phyloP scores from a whole-genome alignment of 805 yeast species.

The Saccharomyces kudriavzevii region DNA sequence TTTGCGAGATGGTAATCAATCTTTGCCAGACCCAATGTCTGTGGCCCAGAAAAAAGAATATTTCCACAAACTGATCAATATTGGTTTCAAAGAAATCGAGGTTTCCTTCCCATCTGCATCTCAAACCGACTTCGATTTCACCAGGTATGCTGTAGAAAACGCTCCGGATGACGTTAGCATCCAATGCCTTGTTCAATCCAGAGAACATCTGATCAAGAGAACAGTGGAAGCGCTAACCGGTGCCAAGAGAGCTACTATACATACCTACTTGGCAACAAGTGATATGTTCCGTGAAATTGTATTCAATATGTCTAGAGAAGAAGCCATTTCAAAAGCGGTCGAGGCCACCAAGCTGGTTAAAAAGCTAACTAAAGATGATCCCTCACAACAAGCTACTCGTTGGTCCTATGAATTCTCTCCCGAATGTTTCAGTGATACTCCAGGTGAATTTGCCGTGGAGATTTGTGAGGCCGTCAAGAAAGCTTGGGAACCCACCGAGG shows the following conservation, averaged over 20 bases:
- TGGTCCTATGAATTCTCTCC: slow-evolving; percentile 80
- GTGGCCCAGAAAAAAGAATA: slow-evolving; percentile 66
- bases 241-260: slow-evolving; percentile 69
- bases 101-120: slow-evolving; percentile 79
- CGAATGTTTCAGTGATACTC: slow-evolving; percentile 68
- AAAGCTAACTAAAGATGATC: slow-evolving; percentile 61
- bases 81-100: slow-evolving; percentile 78
- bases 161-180: slow-evolving; percentile 72
- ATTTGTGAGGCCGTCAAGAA: slow-evolving; percentile 68
- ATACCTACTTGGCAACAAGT: slow-evolving; percentile 68
- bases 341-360: slow-evolving; percentile 56
- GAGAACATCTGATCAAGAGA: slow-evolving; percentile 62
- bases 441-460: slow-evolving; percentile 51
- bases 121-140: slow-evolving; percentile 73
- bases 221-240: slow-evolving; percentile 68
- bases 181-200: slow-evolving; percentile 70
- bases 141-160: slow-evolving; percentile 61
- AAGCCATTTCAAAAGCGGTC: slow-evolving; percentile 54
- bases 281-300: slow-evolving; percentile 68
- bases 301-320: slow-evolving; percentile 50
- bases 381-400: slow-evolving; percentile 41
- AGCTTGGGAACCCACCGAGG: slow-evolving; percentile 64
- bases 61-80: slow-evolving; percentile 56
- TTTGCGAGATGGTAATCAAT: slow-evolving; percentile 77
- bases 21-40: slow-evolving; percentile 83